Evolutionary conservation across 108 stramenopile species (phyloP), one percentile per base, ranked within the genome.

Genomic region (Seminavis robusta): DNA sequence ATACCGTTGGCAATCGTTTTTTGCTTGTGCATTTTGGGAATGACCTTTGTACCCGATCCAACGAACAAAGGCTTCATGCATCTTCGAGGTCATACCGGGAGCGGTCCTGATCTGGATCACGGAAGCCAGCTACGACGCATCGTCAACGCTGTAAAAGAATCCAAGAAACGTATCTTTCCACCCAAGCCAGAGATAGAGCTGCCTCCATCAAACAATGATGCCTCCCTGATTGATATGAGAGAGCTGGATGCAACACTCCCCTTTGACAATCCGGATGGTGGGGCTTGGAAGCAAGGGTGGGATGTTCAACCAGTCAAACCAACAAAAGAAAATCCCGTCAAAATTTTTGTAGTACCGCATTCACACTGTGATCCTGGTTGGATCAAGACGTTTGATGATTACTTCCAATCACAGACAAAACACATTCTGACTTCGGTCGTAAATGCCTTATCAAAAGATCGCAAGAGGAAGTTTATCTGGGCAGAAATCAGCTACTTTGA

Each of bases 301-400:
- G 71, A 83, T 49, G 61, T 83, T 0, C 42, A 72, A 46, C 76
- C 73, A 47, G 48, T 57, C 17, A 17, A 43, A 21, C 33, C 31
- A 8, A 23, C 19, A 9, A 29, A 37, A 10, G 33, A 29, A 24
- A 43, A 52, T 9, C 80, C 80, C 3, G 41, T 82, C 7, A 44
- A 65, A 11, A 55, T 83, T 7, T 78, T 75, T 49, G 77, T 83
- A 26, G 59, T 83, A 20, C 81, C 81, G 15, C 81, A 83, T 50
- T 73, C 77, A 0, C 81, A 83, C 34, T 78, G 77, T 42, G 81
- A 83, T 69, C 81, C 81, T 7, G 81, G 75, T 23, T 83, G 81
- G 81, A 59, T 83, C 66, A 78, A 83, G 54, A 83, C 81, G 25
- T 83, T 83, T 69, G 81, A 83, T 37, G 70, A 83, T 3, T 83